Percentiles rank a stretch among this genome's conserved stretches.
These are phyloP conservation scores for Eutrema heterophyllum DNA, from an alignment of 345 rosid genomes.

Conservation along the genomic window DNA sequence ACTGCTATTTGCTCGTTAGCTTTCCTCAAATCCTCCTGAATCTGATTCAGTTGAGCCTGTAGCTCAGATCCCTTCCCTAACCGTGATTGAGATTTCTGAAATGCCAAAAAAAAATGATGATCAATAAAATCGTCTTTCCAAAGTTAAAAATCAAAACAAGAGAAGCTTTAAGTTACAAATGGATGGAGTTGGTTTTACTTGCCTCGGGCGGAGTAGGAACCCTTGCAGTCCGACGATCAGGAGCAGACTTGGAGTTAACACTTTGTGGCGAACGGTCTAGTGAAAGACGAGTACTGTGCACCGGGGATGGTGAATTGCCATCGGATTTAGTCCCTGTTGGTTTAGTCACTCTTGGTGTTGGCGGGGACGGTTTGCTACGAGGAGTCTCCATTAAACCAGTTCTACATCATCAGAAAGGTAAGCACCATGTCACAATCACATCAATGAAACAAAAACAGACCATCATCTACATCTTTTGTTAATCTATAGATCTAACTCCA, in stretches of 20 bases:
- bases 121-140: not conserved
- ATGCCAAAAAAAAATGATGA: not conserved
- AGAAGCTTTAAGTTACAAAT: not conserved
- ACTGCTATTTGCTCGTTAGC: constrained; percentile 61
- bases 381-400: constrained; percentile 72
- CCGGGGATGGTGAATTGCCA: constrained; percentile 53
- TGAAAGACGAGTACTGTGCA: constrained; percentile 58
- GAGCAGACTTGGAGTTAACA: constrained; percentile 52
- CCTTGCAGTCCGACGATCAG: constrained; percentile 64
- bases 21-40: constrained; percentile 76
- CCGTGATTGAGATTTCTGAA: constrained; percentile 58
- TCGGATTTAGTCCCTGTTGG: constrained; percentile 56
- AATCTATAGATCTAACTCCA: not conserved
- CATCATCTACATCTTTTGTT: not conserved
- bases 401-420: constrained; percentile 40
- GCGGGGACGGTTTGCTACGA: constrained; percentile 66
- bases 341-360: constrained; percentile 58
- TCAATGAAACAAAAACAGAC: constrained; percentile 37
- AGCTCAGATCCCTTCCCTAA: constrained; percentile 57
- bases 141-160: not conserved
- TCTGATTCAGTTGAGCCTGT: constrained; percentile 56
- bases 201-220: constrained; percentile 65
- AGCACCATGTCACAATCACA: constrained; percentile 37
- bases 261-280: constrained; percentile 66
- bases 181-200: constrained; percentile 25